Percentiles rank a stretch among this genome's conserved stretches.
Evolutionary conservation across 108 stramenopile species (phyloP).

Genomic region (Cyclotella cryptica): DNA sequence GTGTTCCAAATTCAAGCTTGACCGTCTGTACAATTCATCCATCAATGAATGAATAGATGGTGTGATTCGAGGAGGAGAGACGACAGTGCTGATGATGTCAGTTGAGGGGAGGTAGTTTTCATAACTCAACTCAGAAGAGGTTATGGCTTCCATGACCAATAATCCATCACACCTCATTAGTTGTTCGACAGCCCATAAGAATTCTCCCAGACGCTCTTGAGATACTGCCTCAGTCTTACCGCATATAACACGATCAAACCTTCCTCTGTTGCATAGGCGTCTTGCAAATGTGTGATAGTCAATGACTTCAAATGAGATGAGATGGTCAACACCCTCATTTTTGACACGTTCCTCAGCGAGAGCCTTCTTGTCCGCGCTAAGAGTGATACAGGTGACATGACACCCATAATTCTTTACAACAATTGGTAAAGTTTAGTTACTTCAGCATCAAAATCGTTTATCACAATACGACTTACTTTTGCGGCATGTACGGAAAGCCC

Average conservation of each 20-base stretch:
- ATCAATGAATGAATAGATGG: slow-evolving; percentile 90
- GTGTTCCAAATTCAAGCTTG: slow-evolving; percentile 81
- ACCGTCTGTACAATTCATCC: slow-evolving; percentile 83
- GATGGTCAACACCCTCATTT: slow-evolving; percentile 79
- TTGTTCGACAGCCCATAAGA: slow-evolving; percentile 93
- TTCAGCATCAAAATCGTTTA: background rate
- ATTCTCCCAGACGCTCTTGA: slow-evolving; percentile 90
- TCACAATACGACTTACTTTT: slow-evolving; percentile 17
- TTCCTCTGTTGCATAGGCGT: slow-evolving; percentile 64
- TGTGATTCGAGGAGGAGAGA: slow-evolving; percentile 94
- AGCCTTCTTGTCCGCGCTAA: slow-evolving; percentile 93
- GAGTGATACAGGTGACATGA: slow-evolving; percentile 92
- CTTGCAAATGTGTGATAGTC: slow-evolving; percentile 92
- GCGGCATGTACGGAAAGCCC: slow-evolving; percentile 92
- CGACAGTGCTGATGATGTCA: slow-evolving; percentile 97
- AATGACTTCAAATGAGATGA: slow-evolving; percentile 90
- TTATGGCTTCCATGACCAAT: slow-evolving; percentile 97
- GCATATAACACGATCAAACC: slow-evolving; percentile 93
- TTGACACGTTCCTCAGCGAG: slow-evolving; percentile 86
- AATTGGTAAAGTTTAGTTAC: background rate
- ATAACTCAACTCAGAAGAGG: slow-evolving; percentile 94
- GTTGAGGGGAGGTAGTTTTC: slow-evolving; percentile 87
- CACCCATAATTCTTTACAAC: slow-evolving; percentile 77
- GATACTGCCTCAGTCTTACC: slow-evolving; percentile 99
- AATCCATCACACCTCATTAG: slow-evolving; percentile 86